Conservation (phyloP, 345 rosid species). For the Eucalyptus pauciflora region DNA sequence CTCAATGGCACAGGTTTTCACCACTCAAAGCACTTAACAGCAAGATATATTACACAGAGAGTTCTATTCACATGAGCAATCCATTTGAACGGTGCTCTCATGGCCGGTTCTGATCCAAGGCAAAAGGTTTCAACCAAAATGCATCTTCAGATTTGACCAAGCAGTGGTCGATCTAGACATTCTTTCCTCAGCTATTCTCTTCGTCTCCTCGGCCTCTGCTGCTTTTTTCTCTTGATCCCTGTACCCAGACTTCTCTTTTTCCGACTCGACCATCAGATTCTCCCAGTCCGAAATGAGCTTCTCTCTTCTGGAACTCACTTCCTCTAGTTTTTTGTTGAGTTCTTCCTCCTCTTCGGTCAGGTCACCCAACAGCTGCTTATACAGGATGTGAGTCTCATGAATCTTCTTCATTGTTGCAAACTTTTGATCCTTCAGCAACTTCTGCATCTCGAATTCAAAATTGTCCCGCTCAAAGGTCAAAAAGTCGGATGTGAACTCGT, state of each 20-base stretch:
- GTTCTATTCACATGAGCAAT: neutral
- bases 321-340: neutral
- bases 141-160: neutral
- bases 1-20: neutral
- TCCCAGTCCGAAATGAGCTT: neutral
- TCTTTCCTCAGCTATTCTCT: neutral
- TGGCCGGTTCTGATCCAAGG: neutral
- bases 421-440: neutral
- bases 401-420: neutral
- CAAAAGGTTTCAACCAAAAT: neutral
- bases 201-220: neutral
- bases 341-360: neutral
- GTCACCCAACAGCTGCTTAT: neutral
- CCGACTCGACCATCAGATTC: neutral
- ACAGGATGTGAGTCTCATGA: neutral
- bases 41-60: neutral
- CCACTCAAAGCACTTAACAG: neutral
- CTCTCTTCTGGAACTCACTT: neutral
- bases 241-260: neutral
- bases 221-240: neutral
- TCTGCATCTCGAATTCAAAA: neutral
- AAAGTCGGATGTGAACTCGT: neutral
- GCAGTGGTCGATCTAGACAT: neutral
- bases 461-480: slow-evolving; percentile 1
- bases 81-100: neutral